phyloP scores from a whole-genome alignment of 1,139 yeast genomes.

The Debaryomyces nepalensis region DNA sequence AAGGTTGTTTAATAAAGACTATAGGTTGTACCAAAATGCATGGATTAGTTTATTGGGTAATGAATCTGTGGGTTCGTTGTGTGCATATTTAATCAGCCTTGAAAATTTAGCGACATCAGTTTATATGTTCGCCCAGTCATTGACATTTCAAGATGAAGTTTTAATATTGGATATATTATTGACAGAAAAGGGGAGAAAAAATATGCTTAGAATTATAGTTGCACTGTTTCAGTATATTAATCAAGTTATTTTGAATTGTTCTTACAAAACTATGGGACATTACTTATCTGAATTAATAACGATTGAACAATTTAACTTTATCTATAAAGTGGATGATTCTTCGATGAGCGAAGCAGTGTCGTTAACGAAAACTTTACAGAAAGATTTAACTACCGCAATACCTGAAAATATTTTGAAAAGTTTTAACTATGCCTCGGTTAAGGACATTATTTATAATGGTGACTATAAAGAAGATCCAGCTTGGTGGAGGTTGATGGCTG shows the following conservation, averaged over 20 bases:
- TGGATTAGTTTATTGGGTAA: conserved; percentile 69
- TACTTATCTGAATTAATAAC: conserved; percentile 49
- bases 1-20: conserved; percentile 19
- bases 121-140: conserved; percentile 41
- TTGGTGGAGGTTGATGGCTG: conserved; percentile 11
- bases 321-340: conserved; percentile 37
- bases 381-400: conserved; percentile 29
- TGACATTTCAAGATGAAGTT: conserved; percentile 36
- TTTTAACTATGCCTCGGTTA: conserved; percentile 29
- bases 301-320: conserved; percentile 48
- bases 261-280: conserved; percentile 15
- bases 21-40: conserved; percentile 33
- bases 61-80: conserved; percentile 54
- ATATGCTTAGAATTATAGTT: conserved; percentile 31
- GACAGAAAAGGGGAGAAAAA: conserved; percentile 45
- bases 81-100: conserved; percentile 30
- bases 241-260: conserved; percentile 15
- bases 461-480: conserved; percentile 30
- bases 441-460: conserved; percentile 36
- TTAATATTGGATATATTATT: conserved; percentile 52
- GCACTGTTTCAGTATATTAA: conserved; percentile 32
- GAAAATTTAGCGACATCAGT: conserved; percentile 36
- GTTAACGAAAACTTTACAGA: conserved; percentile 41
- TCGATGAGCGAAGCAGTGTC: conserved; percentile 52
- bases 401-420: conserved; percentile 47